Evolutionary conservation across 495 filamentous ascomycete genomes (phyloP).

Genomic region (Letharia lupina): DNA sequence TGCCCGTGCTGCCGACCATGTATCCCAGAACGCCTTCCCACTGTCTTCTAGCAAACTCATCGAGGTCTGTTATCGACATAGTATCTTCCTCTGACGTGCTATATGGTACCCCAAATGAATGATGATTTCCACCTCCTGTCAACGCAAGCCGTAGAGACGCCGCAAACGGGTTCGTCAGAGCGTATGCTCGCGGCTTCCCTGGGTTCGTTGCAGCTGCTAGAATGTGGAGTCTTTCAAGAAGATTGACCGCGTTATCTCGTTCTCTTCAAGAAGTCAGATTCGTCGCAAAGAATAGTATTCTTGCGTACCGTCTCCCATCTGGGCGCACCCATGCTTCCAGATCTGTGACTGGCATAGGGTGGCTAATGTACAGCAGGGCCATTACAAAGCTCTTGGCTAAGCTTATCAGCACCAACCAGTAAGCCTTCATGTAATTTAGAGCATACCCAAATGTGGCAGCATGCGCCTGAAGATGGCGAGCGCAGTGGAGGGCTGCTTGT

Average conservation of each 20-base stretch:
- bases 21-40: constrained; percentile 96
- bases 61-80: constrained; percentile 62
- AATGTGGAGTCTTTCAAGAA: constrained; percentile 78
- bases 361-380: constrained; percentile 79
- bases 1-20: constrained; percentile 68
- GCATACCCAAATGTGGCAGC: constrained; percentile 78
- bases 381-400: constrained; percentile 92
- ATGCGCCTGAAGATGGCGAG: constrained; percentile 96
- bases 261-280: constrained; percentile 40
- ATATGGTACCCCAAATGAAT: constrained; percentile 82
- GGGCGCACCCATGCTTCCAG: constrained; percentile 77
- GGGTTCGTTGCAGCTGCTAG: constrained; percentile 49
- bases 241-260: constrained; percentile 70
- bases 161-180: constrained; percentile 66
- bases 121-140: constrained; percentile 73
- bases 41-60: constrained; percentile 75
- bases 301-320: constrained; percentile 54
- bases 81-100: constrained; percentile 46
- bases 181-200: constrained; percentile 55
- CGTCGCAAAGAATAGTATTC: neutral
- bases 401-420: constrained; percentile 22
- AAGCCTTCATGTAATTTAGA: constrained; percentile 16
- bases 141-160: constrained; percentile 72
- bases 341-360: constrained; percentile 62
- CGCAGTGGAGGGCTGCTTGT: constrained; percentile 90